These are phyloP conservation scores for Corymbia citriodora DNA, from an alignment of 441 rosid species.

Conservation along the genomic window DNA sequence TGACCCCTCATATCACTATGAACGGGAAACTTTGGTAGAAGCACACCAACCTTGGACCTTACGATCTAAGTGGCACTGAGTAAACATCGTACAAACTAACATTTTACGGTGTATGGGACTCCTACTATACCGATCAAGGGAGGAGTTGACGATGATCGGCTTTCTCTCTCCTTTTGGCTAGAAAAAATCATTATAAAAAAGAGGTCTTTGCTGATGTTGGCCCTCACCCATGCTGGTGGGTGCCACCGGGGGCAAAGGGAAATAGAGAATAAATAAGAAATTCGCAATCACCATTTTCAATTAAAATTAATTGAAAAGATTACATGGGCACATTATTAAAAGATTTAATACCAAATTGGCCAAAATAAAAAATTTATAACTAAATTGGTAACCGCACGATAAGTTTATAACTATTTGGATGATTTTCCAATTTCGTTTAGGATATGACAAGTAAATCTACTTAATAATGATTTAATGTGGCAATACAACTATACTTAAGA, in stretches of 20 bases:
- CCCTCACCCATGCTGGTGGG: neutral
- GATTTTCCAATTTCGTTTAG: neutral
- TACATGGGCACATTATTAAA: rapidly evolving
- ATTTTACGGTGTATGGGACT: neutral
- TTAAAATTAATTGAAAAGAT: rapidly evolving
- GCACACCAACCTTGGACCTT: neutral
- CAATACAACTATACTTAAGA: neutral
- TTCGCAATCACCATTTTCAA: rapidly evolving
- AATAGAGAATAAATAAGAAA: neutral
- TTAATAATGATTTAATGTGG: neutral
- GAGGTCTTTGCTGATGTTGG: neutral
- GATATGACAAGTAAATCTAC: neutral
- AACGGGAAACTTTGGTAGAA: neutral
- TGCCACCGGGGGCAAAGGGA: neutral
- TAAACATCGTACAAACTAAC: neutral
- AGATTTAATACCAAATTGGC: rapidly evolving
- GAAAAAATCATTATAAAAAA: neutral
- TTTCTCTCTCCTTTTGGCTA: neutral
- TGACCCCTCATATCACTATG: neutral
- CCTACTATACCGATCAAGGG: neutral
- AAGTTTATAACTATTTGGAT: neutral
- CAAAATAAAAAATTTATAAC: rapidly evolving
- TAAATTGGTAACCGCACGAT: neutral
- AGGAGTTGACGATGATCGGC: neutral
- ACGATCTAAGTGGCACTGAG: neutral